These are phyloP conservation scores for Xylaria longipes DNA, from an alignment of 495 filamentous ascomycete species.

Conservation along the genomic window DNA sequence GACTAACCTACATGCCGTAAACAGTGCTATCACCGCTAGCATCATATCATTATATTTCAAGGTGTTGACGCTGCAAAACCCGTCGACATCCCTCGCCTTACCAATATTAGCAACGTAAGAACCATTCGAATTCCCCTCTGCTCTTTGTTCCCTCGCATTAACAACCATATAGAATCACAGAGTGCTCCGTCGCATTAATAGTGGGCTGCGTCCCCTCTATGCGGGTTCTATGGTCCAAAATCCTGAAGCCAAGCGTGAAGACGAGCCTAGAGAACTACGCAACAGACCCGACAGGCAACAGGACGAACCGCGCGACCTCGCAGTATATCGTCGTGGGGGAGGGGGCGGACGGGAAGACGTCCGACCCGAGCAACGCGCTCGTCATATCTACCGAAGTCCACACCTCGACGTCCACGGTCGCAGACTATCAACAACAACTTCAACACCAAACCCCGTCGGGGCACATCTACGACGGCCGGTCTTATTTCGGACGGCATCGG, in stretches of 20 bases:
- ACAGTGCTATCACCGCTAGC: conserved; percentile 21
- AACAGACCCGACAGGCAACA: conserved; percentile 2
- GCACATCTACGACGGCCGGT: background rate
- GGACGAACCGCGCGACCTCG: conserved; percentile 1
- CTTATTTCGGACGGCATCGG: background rate
- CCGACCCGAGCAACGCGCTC: background rate
- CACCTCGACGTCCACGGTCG: background rate
- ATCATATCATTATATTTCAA: conserved; percentile 23
- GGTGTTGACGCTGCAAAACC: background rate
- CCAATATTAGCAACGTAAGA: conserved; percentile 25
- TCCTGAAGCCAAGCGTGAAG: conserved; percentile 16
- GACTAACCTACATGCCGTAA: background rate
- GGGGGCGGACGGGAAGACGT: background rate
- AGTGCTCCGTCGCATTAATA: conserved; percentile 19
- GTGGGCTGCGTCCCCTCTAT: conserved; percentile 26
- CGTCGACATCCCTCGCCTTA: conserved; percentile 16
- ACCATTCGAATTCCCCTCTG: background rate
- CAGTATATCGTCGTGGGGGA: conserved; percentile 15
- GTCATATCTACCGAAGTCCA: conserved; percentile 19
- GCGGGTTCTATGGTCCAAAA: conserved; percentile 21
- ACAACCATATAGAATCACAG: background rate
- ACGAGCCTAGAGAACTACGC: background rate
- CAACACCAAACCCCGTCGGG: background rate
- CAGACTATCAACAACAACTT: background rate
- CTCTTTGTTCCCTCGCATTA: background rate